Evolutionary conservation across 257 asterid species (phyloP), one percentile per base, ranked within the genome.

Genomic region (Paraleonurus japonicus): DNA sequence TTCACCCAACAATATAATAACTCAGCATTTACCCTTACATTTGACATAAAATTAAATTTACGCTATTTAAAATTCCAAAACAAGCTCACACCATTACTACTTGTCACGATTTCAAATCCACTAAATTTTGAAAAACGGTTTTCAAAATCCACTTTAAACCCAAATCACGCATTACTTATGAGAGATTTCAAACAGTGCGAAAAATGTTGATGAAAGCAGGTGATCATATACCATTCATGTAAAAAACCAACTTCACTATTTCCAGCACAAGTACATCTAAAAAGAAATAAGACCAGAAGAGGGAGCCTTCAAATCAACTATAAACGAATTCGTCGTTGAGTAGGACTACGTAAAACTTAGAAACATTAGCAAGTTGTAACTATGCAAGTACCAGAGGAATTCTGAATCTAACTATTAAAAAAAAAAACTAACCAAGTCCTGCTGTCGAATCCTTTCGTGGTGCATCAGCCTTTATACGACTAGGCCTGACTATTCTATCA

Each of bases 401-500:
- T 51, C 59, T 9, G 32, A 4, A 32, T 16, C 22, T 43, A 75
- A 54, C 20, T 5, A 11, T 23, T 22, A 41, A 30, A 22, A 41
- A 47, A 10, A 4, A 47, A 47, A 2, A 47, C 65, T 71, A 77
- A 58, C 81, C 81, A 77, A 71, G 77, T 58, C 77, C 81, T 12
- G 65, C 70, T 0, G 77, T 77, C 10, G 77, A 17, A 58, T 77
- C 81, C 69, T 71, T 65, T 7, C 59, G 64, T 5, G 81, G 77
- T 24, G 74, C 73, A 65, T 71, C 69, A 15, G 65, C 65, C 70
- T 77, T 71, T 47, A 84, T 64, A 39, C 88, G 87, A n/a, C 87
- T 67, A 20, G 98, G 96, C 82, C 96, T 84, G 7, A 84, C 85
- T 69, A 91, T 76, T 48, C 88, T 82, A 78, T 94, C 98, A 30